Conservation (phyloP, 352 stramenopile genomes). For the Phytophthora rubi region DNA sequence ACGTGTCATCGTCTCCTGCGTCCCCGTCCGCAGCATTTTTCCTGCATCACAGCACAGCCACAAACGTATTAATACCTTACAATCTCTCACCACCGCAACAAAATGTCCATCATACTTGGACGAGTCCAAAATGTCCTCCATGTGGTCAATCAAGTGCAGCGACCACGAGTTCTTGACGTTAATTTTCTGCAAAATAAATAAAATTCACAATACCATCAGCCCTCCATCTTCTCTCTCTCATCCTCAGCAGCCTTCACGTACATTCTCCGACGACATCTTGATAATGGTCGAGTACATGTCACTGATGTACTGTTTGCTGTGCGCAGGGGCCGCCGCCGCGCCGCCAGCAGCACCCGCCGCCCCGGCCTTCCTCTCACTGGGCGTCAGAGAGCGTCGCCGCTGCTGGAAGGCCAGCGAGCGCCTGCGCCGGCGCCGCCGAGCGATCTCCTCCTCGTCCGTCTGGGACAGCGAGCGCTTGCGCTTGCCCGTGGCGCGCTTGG, state of each 20-base stretch:
- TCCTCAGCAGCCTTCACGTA: slow-evolving; percentile 30
- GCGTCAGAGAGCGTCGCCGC: slow-evolving; percentile 71
- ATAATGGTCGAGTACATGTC: slow-evolving; percentile 94
- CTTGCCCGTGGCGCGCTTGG: slow-evolving; percentile 48
- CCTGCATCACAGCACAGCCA: slow-evolving; percentile 13
- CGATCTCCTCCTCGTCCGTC: slow-evolving; percentile 75
- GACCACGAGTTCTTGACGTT: slow-evolving; percentile 98
- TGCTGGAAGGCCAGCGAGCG: slow-evolving; percentile 79
- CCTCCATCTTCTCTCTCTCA: not conserved
- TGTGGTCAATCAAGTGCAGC: slow-evolving; percentile 97
- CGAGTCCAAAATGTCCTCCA: slow-evolving; percentile 93
- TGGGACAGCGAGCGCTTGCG: slow-evolving; percentile 58
- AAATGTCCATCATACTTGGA: slow-evolving; percentile 46
- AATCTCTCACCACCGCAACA: too few species aligned
- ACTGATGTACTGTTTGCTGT: slow-evolving; percentile 83
- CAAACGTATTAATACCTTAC: too few species aligned
- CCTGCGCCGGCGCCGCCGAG: slow-evolving; percentile 58
- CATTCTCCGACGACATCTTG: slow-evolving; percentile 92
- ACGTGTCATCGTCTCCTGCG: slow-evolving; percentile 57
- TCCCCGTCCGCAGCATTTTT: slow-evolving; percentile 38
- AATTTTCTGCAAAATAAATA: slow-evolving; percentile 89
- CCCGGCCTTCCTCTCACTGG: slow-evolving; percentile 39
- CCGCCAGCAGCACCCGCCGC: not conserved
- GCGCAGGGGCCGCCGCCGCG: slow-evolving; percentile 15
- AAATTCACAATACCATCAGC: not conserved